Evolutionary conservation across 352 stramenopile species (phyloP).

Genomic region (Thalassiosira allenii): DNA sequence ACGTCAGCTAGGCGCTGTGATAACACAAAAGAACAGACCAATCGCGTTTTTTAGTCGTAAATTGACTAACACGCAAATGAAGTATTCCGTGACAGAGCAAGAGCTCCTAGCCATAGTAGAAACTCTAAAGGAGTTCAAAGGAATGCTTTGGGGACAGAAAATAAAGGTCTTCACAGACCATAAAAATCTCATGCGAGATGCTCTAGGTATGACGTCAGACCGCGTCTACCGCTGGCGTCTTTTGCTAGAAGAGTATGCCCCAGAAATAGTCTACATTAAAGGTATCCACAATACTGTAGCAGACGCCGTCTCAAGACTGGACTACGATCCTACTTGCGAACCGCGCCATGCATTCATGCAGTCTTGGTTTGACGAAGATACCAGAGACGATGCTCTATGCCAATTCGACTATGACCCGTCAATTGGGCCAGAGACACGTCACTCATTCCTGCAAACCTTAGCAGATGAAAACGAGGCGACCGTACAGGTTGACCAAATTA

Average conservation of each 20-base stretch:
- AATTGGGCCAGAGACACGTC: too few relatives aligned
- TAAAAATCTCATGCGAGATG: constrained; percentile 24
- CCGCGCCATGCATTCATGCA: too few relatives aligned
- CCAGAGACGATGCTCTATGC: too few relatives aligned
- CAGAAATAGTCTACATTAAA: constrained; percentile 22
- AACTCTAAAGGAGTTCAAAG: constrained; percentile 68
- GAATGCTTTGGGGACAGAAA: constrained; percentile 60
- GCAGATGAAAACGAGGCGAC: too few relatives aligned
- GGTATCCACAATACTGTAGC: constrained; percentile 25
- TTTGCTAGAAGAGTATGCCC: constrained; percentile 25
- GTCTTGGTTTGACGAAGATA: too few relatives aligned
- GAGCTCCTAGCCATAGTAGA: constrained; percentile 63
- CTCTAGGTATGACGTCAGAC: constrained; percentile 16
- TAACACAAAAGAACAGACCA: constrained; percentile 46
- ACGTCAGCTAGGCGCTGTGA: constrained; percentile 51
- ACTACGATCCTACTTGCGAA: constrained; percentile 48
- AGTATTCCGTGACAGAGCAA: constrained; percentile 54
- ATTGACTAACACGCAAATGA: constrained; percentile 46
- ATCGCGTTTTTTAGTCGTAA: constrained; percentile 64
- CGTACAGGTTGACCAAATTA: constrained; percentile 56
- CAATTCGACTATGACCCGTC: too few relatives aligned
- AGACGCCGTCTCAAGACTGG: constrained; percentile 25
- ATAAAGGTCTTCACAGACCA: constrained; percentile 43
- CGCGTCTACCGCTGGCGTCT: constrained; percentile 32
- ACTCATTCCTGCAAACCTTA: too few relatives aligned